Base-by-base conservation (phyloP, 2,329 filamentous ascomycete genomes). In the Scytalidium lignicola region DNA sequence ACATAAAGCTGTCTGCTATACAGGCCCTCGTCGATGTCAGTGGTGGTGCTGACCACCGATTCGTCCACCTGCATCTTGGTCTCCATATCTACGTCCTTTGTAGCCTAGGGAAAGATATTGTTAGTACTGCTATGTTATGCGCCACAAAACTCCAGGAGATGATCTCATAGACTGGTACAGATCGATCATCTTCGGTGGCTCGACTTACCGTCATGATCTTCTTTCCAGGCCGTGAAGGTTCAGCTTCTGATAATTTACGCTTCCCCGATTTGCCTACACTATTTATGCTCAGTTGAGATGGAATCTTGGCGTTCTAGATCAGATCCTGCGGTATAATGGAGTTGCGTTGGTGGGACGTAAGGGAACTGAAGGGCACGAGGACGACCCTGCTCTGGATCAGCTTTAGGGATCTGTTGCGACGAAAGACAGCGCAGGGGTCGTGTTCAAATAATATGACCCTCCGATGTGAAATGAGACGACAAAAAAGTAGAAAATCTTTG, bases 1-100 rank as follows among this genome's bases (percentile, higher is more conserved):
- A 86, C 83, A 64, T 86, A 86, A 60, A 87, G 83, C 71, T 87
- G 83, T 65, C 83, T 78, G 66, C 83, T 86, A 74, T 87, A 87
- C 60, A 87, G 80, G 49, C 82, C 83, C 67, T 87, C 83, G 60
- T 87, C 83, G 73, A 87, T 87, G 55, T 85, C 82, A 64, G 65
- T 72, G n/a, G 40, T 41, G 51, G 69, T 69, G 57, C 74, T 77
- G 37, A 75, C 67, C 48, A 75, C 74, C 29, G 80, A 77, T 55
- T 80, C 74, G 68, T 85, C 82, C 58, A 85, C 79, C 71, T 84
- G 80, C 74, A 85, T 80, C 57, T 77, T 72, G 60, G 79, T 83
- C 61, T 79, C 78, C 57, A 83, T 75, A 65, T 84, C 79, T 69
- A 81, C 73, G 67, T 81, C 74, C 62, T 74, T 80, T 55, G 70